phyloP scores from a whole-genome alignment of 169 alveolate genomes.

The Plasmodium adleri region DNA sequence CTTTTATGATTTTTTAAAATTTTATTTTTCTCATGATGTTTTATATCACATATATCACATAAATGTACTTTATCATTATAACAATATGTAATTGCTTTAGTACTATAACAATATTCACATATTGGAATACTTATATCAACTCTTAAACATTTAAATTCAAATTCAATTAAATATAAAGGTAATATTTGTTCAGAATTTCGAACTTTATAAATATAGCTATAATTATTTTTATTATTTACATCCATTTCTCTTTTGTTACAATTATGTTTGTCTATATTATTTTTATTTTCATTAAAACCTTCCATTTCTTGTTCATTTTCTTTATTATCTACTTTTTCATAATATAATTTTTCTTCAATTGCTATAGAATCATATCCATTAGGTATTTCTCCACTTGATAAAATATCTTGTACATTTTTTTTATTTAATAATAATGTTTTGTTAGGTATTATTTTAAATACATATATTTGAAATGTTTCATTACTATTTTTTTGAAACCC shows the following conservation, averaged over 20 bases:
- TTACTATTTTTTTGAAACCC: constrained; percentile 65
- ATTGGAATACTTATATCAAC: constrained; percentile 84
- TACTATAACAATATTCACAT: constrained; percentile 78
- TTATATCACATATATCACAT: constrained; percentile 90
- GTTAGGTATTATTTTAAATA: constrained; percentile 59
- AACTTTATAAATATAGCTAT: constrained; percentile 80
- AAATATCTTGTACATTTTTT: constrained; percentile 8
- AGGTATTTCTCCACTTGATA: constrained; percentile 32
- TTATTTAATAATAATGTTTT: constrained; percentile 61
- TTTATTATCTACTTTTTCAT: background rate
- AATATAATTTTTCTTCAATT: constrained; percentile 30
- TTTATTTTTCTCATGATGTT: constrained; percentile 87
- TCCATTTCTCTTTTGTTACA: background rate
- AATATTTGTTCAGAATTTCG: constrained; percentile 84
- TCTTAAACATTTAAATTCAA: constrained; percentile 84
- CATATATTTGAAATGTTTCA: constrained; percentile 44
- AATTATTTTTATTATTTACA: background rate
- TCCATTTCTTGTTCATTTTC: background rate
- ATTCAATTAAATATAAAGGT: constrained; percentile 81
- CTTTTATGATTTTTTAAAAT: constrained; percentile 89
- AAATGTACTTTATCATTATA: constrained; percentile 86
- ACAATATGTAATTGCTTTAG: constrained; percentile 44
- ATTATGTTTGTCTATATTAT: background rate
- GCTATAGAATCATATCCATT: constrained; percentile 69
- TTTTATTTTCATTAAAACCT: background rate